Conservation (phyloP, 2,329 filamentous ascomycete genomes). For the Eutypella sp. region DNA sequence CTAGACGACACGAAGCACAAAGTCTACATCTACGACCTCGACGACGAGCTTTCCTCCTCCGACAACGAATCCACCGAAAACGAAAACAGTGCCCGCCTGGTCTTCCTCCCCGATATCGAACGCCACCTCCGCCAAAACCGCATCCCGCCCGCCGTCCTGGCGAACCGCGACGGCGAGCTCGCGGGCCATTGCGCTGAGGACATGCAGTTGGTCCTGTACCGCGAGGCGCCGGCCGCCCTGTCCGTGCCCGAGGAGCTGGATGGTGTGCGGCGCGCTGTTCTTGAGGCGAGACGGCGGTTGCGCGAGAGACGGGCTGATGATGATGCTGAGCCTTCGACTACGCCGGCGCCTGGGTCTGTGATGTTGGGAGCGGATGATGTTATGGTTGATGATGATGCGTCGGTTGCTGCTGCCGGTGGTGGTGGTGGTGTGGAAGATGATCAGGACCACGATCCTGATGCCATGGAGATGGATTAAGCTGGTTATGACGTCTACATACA, state of each 20-base stretch:
- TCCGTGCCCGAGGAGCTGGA: slow-evolving; percentile 70
- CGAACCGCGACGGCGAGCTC: slow-evolving; percentile 49
- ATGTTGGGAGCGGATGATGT: background rate
- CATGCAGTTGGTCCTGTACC: slow-evolving; percentile 80
- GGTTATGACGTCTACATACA: background rate
- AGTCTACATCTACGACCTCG: slow-evolving; percentile 86
- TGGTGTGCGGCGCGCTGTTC: slow-evolving; percentile 75
- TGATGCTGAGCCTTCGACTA: background rate
- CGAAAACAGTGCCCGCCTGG: slow-evolving; percentile 49
- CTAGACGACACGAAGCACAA: slow-evolving; percentile 82
- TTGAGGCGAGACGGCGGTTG: slow-evolving; percentile 68
- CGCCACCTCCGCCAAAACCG: slow-evolving; percentile 71
- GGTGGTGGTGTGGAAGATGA: background rate
- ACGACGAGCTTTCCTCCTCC: slow-evolving; percentile 69
- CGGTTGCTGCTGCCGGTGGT: background rate
- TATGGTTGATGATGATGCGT: background rate
- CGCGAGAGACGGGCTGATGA: slow-evolving; percentile 47
- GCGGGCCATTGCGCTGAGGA: too few relatives aligned
- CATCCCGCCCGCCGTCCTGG: slow-evolving; percentile 60
- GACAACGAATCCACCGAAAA: slow-evolving; percentile 51
- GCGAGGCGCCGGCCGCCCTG: slow-evolving; percentile 70
- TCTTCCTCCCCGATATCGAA: slow-evolving; percentile 83
- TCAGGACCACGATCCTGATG: slow-evolving; percentile 48
- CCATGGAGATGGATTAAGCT: slow-evolving; percentile 58
- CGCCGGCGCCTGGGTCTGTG: background rate